Evolutionary conservation across 1,284 basidiomycete genomes (phyloP).

Genomic region (Gymnopus androsaceus): DNA sequence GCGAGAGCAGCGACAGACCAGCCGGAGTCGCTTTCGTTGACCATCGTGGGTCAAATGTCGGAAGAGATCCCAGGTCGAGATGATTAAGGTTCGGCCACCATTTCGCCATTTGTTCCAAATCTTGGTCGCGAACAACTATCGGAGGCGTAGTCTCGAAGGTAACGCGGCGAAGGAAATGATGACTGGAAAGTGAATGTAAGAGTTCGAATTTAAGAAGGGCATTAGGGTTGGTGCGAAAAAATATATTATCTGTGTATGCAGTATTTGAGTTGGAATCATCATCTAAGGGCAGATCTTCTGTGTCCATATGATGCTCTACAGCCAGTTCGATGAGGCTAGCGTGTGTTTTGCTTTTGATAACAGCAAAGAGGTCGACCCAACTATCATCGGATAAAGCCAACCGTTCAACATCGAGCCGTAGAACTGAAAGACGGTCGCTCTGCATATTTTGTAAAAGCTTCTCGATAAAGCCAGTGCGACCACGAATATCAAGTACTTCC

Average conservation of each 20-base stretch:
- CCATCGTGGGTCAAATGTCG: constrained; percentile 29
- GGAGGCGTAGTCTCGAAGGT: constrained; percentile 44
- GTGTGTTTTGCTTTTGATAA: constrained; percentile 37
- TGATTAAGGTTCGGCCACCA: constrained; percentile 49
- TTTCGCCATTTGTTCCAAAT: constrained; percentile 39
- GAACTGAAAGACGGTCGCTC: constrained; percentile 34
- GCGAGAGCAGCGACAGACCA: constrained; percentile 38
- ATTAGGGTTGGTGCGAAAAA: constrained; percentile 2
- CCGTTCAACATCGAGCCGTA: constrained; percentile 47
- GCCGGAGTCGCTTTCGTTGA: constrained; percentile 36
- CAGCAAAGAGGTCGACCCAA: constrained; percentile 42
- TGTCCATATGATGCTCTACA: constrained; percentile 45
- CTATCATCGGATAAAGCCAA: constrained; percentile 30
- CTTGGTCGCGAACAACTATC: constrained; percentile 40
- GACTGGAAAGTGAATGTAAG: constrained; percentile 34
- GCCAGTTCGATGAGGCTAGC: constrained; percentile 42
- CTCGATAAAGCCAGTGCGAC: constrained; percentile 38
- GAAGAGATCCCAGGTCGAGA: constrained; percentile 43
- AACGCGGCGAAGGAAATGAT: constrained; percentile 39
- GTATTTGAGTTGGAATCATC: constrained; percentile 9
- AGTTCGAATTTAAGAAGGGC: constrained; percentile 23
- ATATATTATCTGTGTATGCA: constrained; percentile 14
- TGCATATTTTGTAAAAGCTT: constrained; percentile 37
- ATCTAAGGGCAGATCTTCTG: constrained; percentile 30
- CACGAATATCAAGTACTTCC: constrained; percentile 45